phyloP scores from a whole-genome alignment of 169 alveolate species.

The Cryptosporidium andersoni region DNA sequence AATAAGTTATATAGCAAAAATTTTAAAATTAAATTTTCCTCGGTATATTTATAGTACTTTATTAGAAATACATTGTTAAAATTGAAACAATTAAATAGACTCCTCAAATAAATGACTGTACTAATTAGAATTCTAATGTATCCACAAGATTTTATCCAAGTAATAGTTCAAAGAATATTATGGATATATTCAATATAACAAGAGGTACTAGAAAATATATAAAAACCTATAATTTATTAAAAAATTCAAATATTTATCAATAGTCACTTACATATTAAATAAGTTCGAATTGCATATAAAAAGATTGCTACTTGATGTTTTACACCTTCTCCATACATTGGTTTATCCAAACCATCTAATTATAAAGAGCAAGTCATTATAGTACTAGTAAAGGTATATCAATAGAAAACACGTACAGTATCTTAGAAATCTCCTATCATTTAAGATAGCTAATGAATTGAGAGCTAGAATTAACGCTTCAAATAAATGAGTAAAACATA shows the following conservation, averaged over 20 bases:
- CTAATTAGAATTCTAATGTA: background rate
- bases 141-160: conserved; percentile 14
- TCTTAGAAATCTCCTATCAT: conserved; percentile 60
- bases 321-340: conserved; percentile 64
- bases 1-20: background rate
- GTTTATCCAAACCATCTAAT: conserved; percentile 63
- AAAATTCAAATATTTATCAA: background rate
- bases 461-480: conserved; percentile 46
- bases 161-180: conserved; percentile 58
- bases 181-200: conserved; percentile 36
- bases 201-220: conserved; percentile 30
- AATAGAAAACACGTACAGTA: conserved; percentile 13
- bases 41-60: too few species aligned
- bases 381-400: background rate
- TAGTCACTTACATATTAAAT: conserved; percentile 61
- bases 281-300: conserved; percentile 64
- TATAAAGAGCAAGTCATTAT: background rate
- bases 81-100: background rate
- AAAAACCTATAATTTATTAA: background rate
- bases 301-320: conserved; percentile 56
- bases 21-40: too few species aligned
- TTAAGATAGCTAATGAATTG: conserved; percentile 60
- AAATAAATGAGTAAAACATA: conserved; percentile 63
- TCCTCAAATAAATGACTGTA: background rate
- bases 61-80: background rate